Evolutionary conservation across 805 yeast species (phyloP).

Genomic region (Hanseniaspora opuntiae): DNA sequence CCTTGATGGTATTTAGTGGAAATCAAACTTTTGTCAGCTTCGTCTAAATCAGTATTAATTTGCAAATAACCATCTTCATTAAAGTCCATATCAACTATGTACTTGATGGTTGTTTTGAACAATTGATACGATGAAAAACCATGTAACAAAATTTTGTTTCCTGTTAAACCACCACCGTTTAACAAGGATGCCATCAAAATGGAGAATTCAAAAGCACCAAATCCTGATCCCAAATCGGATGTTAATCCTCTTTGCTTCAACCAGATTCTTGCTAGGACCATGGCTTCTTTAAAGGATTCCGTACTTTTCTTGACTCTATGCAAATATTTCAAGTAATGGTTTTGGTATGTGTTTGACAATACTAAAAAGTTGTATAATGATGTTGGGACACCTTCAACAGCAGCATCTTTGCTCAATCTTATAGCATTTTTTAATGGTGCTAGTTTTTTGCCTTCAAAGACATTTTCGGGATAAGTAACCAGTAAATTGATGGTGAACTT

Average conservation of each 20-base stretch:
- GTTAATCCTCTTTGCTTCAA: slow-evolving; percentile 71
- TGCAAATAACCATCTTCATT: slow-evolving; percentile 49
- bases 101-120: slow-evolving; percentile 76
- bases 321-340: slow-evolving; percentile 57
- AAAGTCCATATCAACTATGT: slow-evolving; percentile 68
- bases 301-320: slow-evolving; percentile 64
- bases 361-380: slow-evolving; percentile 78
- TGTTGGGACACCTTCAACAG: slow-evolving; percentile 37
- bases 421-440: slow-evolving; percentile 72
- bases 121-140: slow-evolving; percentile 90
- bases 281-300: slow-evolving; percentile 76
- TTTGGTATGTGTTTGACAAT: slow-evolving; percentile 53
- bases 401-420: slow-evolving; percentile 42
- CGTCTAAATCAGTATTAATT: slow-evolving; percentile 35
- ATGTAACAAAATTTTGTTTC: slow-evolving; percentile 61
- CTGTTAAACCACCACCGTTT: slow-evolving; percentile 67
- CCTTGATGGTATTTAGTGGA: slow-evolving; percentile 14
- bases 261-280: slow-evolving; percentile 80
- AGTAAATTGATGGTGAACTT: slow-evolving; percentile 60
- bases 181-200: slow-evolving; percentile 66
- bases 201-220: slow-evolving; percentile 85
- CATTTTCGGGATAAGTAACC: slow-evolving; percentile 55
- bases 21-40: background rate
- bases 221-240: slow-evolving; percentile 44
- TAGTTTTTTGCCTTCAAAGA: slow-evolving; percentile 64